Evolutionary conservation across 805 yeast species (phyloP).

Genomic region (Candida nonsorbophila): DNA sequence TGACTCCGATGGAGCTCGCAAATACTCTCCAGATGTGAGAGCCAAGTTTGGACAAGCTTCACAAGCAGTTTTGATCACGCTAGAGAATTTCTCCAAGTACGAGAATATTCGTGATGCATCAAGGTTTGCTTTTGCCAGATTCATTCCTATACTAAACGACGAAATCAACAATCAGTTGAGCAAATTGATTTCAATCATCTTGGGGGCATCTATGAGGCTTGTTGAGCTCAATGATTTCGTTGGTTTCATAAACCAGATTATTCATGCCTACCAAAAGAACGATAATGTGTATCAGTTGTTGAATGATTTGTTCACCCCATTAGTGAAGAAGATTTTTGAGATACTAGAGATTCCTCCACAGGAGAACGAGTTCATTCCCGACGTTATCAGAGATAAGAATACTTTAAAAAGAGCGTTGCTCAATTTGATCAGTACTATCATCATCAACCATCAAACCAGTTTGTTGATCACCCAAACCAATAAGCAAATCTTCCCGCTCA

Average conservation of each 20-base stretch:
- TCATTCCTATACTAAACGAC: slow-evolving; percentile 67
- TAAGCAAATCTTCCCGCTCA: slow-evolving; percentile 51
- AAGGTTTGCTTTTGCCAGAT: slow-evolving; percentile 80
- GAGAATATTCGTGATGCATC: slow-evolving; percentile 79
- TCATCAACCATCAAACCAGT: slow-evolving; percentile 75
- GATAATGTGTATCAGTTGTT: slow-evolving; percentile 67
- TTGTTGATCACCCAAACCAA: slow-evolving; percentile 68
- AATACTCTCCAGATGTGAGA: slow-evolving; percentile 34
- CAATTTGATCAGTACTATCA: slow-evolving; percentile 61
- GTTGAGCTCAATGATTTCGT: slow-evolving; percentile 76
- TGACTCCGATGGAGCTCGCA: slow-evolving; percentile 39
- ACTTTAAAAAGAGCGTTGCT: slow-evolving; percentile 66
- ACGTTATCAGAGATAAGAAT: slow-evolving; percentile 58
- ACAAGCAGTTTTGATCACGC: slow-evolving; percentile 76
- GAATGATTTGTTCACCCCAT: slow-evolving; percentile 69
- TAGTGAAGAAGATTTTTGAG: slow-evolving; percentile 57
- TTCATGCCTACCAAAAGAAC: slow-evolving; percentile 68
- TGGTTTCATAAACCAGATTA: slow-evolving; percentile 81
- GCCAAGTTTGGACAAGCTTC: slow-evolving; percentile 56
- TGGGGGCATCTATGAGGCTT: slow-evolving; percentile 50
- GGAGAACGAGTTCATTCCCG: slow-evolving; percentile 33
- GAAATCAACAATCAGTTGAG: slow-evolving; percentile 46
- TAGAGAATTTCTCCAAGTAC: slow-evolving; percentile 64
- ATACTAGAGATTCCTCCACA: slow-evolving; percentile 33
- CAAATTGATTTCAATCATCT: slow-evolving; percentile 59